Evolutionary conservation across 371 early-diverging fungal species (phyloP).

Genomic region (Apophysomyces trapeziformis): DNA sequence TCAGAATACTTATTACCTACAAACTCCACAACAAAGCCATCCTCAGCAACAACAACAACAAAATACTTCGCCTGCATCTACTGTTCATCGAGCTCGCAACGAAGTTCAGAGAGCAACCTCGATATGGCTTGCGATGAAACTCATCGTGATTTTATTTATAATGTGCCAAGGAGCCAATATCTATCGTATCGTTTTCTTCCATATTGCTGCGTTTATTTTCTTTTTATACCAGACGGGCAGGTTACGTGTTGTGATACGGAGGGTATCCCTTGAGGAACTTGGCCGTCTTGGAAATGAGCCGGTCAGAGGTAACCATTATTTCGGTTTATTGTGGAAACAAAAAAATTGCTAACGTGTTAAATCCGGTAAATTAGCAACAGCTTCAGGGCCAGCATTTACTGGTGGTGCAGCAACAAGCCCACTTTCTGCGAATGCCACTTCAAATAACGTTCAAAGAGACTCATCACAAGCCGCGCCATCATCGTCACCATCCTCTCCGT

Average conservation of each 20-base stretch:
- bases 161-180: conserved; percentile 49
- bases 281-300: background rate
- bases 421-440: too few relatives aligned
- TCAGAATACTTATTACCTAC: background rate
- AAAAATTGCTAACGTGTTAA: background rate
- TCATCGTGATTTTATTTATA: conserved; percentile 42
- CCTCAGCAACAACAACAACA: background rate
- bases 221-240: conserved; percentile 53
- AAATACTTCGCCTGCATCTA: conserved; percentile 4
- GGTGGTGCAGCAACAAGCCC: too few relatives aligned
- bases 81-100: conserved; percentile 13
- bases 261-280: conserved; percentile 34
- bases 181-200: conserved; percentile 43
- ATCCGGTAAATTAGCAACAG: background rate
- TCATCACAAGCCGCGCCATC: conserved; percentile 7
- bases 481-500: conserved; percentile 7
- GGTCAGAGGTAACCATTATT: conserved; percentile 13
- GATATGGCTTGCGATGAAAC: conserved; percentile 47
- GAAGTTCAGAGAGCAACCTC: conserved; percentile 30
- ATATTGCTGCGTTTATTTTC: conserved; percentile 39
- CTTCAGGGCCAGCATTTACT: background rate
- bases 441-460: too few relatives aligned
- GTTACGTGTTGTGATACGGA: conserved; percentile 42
- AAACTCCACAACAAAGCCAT: too few relatives aligned
- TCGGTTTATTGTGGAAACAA: background rate